phyloP scores from a whole-genome alignment of 1,139 yeast genomes.

The Eremothecium gossypii region DNA sequence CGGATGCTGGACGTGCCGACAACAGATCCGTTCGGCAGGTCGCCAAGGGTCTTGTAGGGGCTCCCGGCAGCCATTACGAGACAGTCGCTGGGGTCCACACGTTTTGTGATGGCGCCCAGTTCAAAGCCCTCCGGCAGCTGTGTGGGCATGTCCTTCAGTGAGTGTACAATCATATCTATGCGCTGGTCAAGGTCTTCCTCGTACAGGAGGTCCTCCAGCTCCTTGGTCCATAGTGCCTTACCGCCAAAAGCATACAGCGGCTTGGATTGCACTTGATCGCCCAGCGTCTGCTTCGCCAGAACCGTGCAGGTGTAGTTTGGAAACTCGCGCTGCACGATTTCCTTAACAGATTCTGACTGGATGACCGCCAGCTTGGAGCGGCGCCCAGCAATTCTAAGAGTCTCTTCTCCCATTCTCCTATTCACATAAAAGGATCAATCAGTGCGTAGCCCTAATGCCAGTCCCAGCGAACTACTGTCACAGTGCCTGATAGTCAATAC shows the following conservation, averaged over 20 bases:
- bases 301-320: constrained; percentile 62
- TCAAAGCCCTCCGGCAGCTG: constrained; percentile 81
- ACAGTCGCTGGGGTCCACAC: constrained; percentile 93
- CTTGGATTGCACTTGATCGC: constrained; percentile 76
- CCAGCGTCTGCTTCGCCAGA: constrained; percentile 74
- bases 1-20: constrained; percentile 94
- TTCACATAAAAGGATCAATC: no score
- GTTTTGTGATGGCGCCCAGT: constrained; percentile 73
- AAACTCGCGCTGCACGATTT: constrained; percentile 45
- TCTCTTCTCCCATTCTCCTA: constrained; percentile 3
- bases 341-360: constrained; percentile 72
- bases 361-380: constrained; percentile 78
- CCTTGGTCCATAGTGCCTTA: constrained; percentile 92
- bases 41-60: constrained; percentile 51
- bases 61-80: constrained; percentile 69
- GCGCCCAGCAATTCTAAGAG: constrained; percentile 66
- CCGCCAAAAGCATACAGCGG: constrained; percentile 95
- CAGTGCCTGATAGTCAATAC: no score
- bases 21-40: constrained; percentile 74
- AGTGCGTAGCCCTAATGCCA: no score
- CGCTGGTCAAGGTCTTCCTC: constrained; percentile 41
- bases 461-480: no score
- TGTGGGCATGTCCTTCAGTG: constrained; percentile 93
- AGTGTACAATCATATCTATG: constrained; percentile 85
- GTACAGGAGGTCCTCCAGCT: constrained; percentile 69